Evolutionary conservation across 2,329 filamentous ascomycete genomes (phyloP), one percentile per base, ranked within the genome.

Genomic region (Penicillium corylophilum): DNA sequence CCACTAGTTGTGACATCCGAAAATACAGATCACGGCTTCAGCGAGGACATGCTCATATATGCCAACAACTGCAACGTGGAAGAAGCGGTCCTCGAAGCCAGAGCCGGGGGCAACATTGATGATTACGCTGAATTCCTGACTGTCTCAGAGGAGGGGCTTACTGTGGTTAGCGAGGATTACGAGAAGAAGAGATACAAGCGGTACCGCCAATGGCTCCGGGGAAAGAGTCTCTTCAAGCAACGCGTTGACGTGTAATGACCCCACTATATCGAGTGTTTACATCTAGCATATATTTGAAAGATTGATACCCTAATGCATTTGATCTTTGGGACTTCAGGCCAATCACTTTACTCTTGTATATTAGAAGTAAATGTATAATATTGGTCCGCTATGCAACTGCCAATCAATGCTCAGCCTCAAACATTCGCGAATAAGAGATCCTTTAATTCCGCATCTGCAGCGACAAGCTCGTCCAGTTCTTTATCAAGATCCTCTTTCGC

Each of bases 171-270:
- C 40, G 92, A 95, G 65, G 94, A 97, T 70, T 81, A 85, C 41
- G 81, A 82, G 36, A 97, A 95, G 81, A 96, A 97, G 80, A 80
- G 94, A 62, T 99, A 99, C 72, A 97, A 96, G 74, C 89, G 92
- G 9, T 99, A 99, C 73, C 79, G 87, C 64, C 95, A 96, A 74
- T 99, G 94, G 93, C 78, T 99, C 66, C 82, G 86, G 56, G 93
- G 93, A 16, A 97, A 96, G 77, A 96, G 90, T 64, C 81, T 97
- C 64, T 97, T 97, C 71, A 97, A 97, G 74, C 92, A 96, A 78
- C 84, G 86, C 41, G 78, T 80, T 58, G 78, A 80, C 65, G 39
- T 65, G 13, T 74, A 57, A 66, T 53, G 24, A 12, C 16, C 18
- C 7, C 18, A 36, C 13, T 13, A 33, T 28, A 16, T 42, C n/a